These are phyloP conservation scores for Pichia inconspicua DNA, from an alignment of 1,139 yeast genomes.

Conservation along the genomic window DNA sequence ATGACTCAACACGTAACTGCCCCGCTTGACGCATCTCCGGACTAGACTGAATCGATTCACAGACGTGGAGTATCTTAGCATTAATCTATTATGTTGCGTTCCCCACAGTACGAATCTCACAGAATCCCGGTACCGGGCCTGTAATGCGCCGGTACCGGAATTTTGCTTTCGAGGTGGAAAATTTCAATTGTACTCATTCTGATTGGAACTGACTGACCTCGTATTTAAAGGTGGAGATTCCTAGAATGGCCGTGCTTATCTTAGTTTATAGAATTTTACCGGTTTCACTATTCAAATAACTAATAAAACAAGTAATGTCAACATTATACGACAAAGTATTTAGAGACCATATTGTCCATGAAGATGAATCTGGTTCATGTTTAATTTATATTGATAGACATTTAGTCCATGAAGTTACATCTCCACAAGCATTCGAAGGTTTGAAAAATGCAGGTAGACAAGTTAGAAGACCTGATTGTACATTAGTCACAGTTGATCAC, in stretches of 20 bases:
- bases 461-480: conserved; percentile 90
- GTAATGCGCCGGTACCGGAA: neutral
- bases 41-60: neutral
- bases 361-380: conserved; percentile 79
- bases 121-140: conserved; percentile 6
- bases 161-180: neutral
- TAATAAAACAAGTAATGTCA: conserved; percentile 7
- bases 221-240: neutral
- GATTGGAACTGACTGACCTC: neutral
- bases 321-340: conserved; percentile 88
- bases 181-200: neutral
- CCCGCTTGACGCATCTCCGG: neutral
- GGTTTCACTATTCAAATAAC: neutral
- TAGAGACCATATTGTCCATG: conserved; percentile 85
- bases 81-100: too few species aligned
- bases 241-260: neutral
- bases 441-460: conserved; percentile 75
- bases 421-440: conserved; percentile 98
- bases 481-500: conserved; percentile 96
- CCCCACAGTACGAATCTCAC: too few species aligned
- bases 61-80: too few species aligned
- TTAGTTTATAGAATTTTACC: too few species aligned
- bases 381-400: conserved; percentile 91
- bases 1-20: neutral
- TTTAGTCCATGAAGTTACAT: conserved; percentile 94